Conservation (phyloP, 805 yeast genomes). For the Yamadazyma sp. region DNA sequence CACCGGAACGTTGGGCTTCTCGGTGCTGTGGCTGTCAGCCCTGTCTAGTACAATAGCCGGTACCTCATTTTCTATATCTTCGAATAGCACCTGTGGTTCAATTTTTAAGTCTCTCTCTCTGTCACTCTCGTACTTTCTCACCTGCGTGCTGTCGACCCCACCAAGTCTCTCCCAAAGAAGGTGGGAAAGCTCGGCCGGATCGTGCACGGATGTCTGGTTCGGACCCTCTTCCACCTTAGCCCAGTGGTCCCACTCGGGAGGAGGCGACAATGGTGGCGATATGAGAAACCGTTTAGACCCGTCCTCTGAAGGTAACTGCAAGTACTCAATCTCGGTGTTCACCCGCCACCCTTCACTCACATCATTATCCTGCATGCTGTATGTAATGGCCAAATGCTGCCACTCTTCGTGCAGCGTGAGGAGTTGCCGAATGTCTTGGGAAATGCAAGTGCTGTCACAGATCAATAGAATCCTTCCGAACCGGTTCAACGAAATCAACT, state of each 20-base stretch:
- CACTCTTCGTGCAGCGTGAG: conserved; percentile 19
- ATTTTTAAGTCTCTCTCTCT: conserved; percentile 20
- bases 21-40: conserved; percentile 16
- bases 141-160: conserved; percentile 36
- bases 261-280: conserved; percentile 48
- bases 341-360: conserved; percentile 14
- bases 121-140: conserved; percentile 25
- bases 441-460: conserved; percentile 25
- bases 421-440: conserved; percentile 21
- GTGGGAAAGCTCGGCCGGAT: conserved; percentile 42
- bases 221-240: conserved; percentile 44
- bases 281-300: conserved; percentile 40
- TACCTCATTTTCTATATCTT: conserved; percentile 36
- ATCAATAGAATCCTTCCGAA: conserved; percentile 36
- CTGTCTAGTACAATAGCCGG: conserved; percentile 43
- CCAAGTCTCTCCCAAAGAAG: conserved; percentile 46
- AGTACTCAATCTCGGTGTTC: conserved; percentile 23
- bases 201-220: conserved; percentile 30
- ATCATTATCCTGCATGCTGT: conserved; percentile 36
- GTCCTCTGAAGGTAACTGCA: conserved; percentile 41
- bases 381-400: conserved; percentile 22
- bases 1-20: conserved; percentile 15
- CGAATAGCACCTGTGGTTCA: conserved; percentile 39
- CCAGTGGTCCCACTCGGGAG: conserved; percentile 45
- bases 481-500: conserved; percentile 32